These are phyloP conservation scores for Cucurbita maxima DNA, from an alignment of 306 rosid genomes.

Conservation along the genomic window DNA sequence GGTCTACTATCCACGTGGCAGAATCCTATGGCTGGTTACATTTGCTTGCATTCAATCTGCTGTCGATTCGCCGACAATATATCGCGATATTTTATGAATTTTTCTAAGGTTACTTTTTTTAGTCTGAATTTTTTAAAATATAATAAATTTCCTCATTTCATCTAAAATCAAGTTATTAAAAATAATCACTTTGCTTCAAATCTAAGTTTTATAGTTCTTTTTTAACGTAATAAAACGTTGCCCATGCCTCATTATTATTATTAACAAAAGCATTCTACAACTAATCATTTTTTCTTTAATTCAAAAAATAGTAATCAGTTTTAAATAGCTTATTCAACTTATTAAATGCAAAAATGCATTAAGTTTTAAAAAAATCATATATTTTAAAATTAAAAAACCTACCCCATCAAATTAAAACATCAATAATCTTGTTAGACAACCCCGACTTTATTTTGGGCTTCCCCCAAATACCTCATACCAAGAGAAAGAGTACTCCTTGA, in stretches of 20 bases:
- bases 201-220: neutral
- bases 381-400: too few relatives aligned
- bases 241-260: neutral
- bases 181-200: neutral
- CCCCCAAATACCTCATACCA: too few relatives aligned
- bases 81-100: constrained; percentile 24
- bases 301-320: neutral
- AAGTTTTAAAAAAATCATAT: too few relatives aligned
- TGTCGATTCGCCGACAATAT: constrained; percentile 43
- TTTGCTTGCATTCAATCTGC: neutral
- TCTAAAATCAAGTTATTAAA: neutral
- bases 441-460: too few relatives aligned
- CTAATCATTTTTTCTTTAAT: neutral
- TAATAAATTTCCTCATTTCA: neutral
- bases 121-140: neutral
- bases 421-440: too few relatives aligned
- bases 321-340: neutral
- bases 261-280: neutral
- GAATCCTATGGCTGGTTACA: neutral
- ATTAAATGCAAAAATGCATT: too few relatives aligned
- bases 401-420: too few relatives aligned
- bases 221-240: neutral
- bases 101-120: neutral
- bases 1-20: constrained; percentile 4
- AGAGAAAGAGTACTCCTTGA: too few relatives aligned